Percentiles rank a stretch among this genome's conserved stretches.
Conservation (phyloP, 2,329 filamentous ascomycete species). For the Beauveria varroae region DNA sequence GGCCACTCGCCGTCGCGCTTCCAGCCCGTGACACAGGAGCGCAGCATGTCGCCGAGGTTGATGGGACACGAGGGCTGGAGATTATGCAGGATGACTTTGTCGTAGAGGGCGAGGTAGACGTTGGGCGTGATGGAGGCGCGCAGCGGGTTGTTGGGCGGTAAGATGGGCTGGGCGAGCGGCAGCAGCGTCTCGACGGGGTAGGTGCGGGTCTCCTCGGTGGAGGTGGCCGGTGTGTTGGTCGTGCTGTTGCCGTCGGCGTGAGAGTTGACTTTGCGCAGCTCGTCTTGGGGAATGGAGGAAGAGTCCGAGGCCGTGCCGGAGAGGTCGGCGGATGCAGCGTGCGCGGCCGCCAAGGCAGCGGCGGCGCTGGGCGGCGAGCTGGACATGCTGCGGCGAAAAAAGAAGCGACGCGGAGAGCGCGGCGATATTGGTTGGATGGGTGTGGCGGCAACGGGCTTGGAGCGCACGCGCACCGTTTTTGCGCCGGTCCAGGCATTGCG, state of each 20-base stretch:
- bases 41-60: constrained; percentile 74
- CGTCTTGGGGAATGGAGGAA: constrained; percentile 32
- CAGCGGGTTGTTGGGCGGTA: constrained; percentile 68
- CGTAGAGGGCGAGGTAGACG: constrained; percentile 77
- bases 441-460: constrained; percentile 36
- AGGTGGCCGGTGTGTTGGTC: constrained; percentile 1
- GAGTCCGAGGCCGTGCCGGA: constrained; percentile 31
- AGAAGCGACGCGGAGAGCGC: constrained; percentile 41
- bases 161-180: constrained; percentile 64
- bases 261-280: constrained; percentile 24
- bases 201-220: constrained; percentile 6
- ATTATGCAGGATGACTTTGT: constrained; percentile 74
- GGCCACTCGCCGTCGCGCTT: constrained; percentile 93
- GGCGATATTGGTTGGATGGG: constrained; percentile 33
- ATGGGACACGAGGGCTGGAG: constrained; percentile 82
- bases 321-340: constrained; percentile 19
- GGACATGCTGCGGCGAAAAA: constrained; percentile 40
- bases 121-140: constrained; percentile 66
- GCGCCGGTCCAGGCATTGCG: constrained; percentile 84
- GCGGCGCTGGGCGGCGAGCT: constrained; percentile 29
- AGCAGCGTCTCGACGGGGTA: constrained; percentile 56
- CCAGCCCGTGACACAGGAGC: constrained; percentile 81
- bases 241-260: constrained; percentile 17
- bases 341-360: constrained; percentile 15
- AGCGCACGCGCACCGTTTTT: constrained; percentile 46